Evolutionary conservation across 1,139 yeast genomes (phyloP).

Genomic region (Pichia sp.): DNA sequence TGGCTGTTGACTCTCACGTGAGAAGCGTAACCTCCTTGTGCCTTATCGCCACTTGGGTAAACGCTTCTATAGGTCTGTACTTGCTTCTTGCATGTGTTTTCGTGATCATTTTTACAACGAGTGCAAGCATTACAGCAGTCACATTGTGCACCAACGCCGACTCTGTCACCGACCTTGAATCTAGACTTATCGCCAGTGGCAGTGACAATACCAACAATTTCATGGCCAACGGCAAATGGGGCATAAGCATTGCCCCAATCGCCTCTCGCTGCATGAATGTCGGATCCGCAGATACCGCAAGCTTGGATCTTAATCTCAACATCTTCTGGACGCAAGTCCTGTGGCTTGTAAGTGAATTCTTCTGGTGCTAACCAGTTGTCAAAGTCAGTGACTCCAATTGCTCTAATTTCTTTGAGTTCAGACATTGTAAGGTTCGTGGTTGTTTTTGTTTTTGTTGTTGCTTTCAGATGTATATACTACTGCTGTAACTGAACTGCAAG

Average conservation of each 20-base stretch:
- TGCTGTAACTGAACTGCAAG: too few species aligned
- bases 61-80: slow-evolving; percentile 37
- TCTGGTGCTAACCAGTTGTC: slow-evolving; percentile 39
- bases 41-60: slow-evolving; percentile 32
- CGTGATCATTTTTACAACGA: slow-evolving; percentile 37
- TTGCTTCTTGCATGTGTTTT: slow-evolving; percentile 36
- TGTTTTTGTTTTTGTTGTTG: not conserved
- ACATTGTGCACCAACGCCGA: slow-evolving; percentile 54
- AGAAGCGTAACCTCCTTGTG: slow-evolving; percentile 48
- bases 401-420: slow-evolving; percentile 22
- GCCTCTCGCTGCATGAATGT: slow-evolving; percentile 33
- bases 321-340: slow-evolving; percentile 44
- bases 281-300: slow-evolving; percentile 61
- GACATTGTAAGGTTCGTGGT: not conserved
- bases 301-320: slow-evolving; percentile 38
- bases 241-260: slow-evolving; percentile 30
- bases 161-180: slow-evolving; percentile 48
- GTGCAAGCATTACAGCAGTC: slow-evolving; percentile 42
- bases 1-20: slow-evolving; percentile 36
- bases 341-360: slow-evolving; percentile 33
- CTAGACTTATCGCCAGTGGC: slow-evolving; percentile 33
- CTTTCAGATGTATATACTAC: too few species aligned
- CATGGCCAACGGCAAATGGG: slow-evolving; percentile 37
- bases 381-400: slow-evolving; percentile 35
- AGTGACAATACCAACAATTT: slow-evolving; percentile 36